These are phyloP conservation scores for Thuja plicata DNA, from an alignment of 83 land plant genomes.

Conservation along the genomic window DNA sequence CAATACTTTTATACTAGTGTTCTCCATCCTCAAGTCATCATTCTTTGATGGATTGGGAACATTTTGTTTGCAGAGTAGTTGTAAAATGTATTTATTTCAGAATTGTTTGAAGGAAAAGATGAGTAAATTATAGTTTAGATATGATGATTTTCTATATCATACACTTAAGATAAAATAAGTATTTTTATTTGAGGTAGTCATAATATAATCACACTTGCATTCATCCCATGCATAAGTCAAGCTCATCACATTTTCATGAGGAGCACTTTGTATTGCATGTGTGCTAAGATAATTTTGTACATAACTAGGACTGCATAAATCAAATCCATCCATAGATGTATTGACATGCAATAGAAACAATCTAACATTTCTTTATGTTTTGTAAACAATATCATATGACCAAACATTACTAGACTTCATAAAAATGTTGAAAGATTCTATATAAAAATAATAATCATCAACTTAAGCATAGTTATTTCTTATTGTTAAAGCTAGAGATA, in stretches of 20 bases:
- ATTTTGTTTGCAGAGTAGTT: background rate
- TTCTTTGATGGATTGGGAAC: background rate
- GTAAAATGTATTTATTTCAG: background rate
- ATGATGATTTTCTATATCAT: background rate
- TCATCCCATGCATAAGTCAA: conserved; percentile 18
- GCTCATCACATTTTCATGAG: conserved; percentile 34
- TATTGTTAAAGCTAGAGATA: background rate
- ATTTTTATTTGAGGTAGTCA: background rate
- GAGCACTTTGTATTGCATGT: conserved; percentile 37
- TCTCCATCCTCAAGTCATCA: background rate
- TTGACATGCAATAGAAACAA: background rate
- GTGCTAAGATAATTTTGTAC: conserved; percentile 23
- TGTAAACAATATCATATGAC: too few species aligned
- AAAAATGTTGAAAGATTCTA: too few species aligned
- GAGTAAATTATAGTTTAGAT: background rate
- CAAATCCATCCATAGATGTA: background rate
- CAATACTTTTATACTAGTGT: background rate
- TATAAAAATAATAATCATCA: too few species aligned
- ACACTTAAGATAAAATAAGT: background rate
- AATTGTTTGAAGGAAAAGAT: background rate
- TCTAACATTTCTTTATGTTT: too few species aligned
- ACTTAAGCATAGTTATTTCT: background rate
- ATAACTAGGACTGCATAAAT: conserved; percentile 36
- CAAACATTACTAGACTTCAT: too few species aligned
- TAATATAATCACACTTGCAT: conserved; percentile 19